phyloP scores from a whole-genome alignment of 139 green algal species.

The Ostreobium quekettii region DNA sequence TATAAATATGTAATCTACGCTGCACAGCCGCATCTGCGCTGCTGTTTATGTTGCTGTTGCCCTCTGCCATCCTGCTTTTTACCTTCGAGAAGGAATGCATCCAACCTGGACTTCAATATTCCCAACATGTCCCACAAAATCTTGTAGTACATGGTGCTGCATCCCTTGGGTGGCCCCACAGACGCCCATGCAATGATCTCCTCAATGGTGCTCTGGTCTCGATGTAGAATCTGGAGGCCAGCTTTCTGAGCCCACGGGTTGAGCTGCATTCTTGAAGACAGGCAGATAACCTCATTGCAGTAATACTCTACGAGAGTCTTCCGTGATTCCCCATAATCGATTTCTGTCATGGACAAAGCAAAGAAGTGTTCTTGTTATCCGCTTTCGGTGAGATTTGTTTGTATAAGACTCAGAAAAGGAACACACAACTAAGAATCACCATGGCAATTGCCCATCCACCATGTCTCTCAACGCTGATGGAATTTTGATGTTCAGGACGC shows the following conservation, averaged over 20 bases:
- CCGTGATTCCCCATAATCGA: not conserved
- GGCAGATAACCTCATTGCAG: not conserved
- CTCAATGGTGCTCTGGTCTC: not conserved
- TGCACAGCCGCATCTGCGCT: too few relatives aligned
- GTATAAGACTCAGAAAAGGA: too few relatives aligned
- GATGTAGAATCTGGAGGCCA: not conserved
- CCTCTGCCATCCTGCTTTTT: not conserved
- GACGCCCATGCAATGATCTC: not conserved
- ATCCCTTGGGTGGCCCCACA: not conserved
- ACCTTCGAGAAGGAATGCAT: not conserved
- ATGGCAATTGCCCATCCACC: too few relatives aligned
- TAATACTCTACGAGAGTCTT: not conserved
- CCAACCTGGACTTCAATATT: not conserved
- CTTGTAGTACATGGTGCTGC: not conserved
- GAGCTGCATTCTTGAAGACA: not conserved
- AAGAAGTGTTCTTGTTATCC: too few relatives aligned
- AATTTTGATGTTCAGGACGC: too few relatives aligned
- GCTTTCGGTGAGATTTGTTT: too few relatives aligned
- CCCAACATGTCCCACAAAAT: not conserved
- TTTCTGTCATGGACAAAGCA: too few relatives aligned
- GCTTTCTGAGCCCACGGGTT: not conserved
- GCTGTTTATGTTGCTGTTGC: too few relatives aligned
- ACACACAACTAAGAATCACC: too few relatives aligned
- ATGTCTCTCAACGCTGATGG: too few relatives aligned
- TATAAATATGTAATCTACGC: too few relatives aligned